Conservation (phyloP, 1,284 basidiomycete species). For the Violaceomyces palustris region DNA sequence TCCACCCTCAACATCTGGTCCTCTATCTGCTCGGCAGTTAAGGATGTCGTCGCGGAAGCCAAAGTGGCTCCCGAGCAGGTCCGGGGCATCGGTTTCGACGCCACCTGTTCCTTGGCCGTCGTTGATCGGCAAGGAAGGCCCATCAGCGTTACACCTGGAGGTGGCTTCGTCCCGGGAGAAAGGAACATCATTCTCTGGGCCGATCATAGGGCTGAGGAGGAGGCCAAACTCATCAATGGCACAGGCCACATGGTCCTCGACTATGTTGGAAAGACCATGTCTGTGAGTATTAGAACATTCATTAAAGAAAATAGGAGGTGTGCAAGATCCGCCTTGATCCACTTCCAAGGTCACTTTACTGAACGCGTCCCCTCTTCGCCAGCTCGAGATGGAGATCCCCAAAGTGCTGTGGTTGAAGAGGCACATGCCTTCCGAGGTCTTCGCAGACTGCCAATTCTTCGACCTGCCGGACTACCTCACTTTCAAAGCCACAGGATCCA, state of each 20-base stretch:
- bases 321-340: too few species aligned
- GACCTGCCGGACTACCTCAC: constrained; percentile 96
- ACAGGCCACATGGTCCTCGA: constrained; percentile 80
- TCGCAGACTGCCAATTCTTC: constrained; percentile 83
- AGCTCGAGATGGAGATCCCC: constrained; percentile 57
- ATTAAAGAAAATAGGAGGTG: too few species aligned
- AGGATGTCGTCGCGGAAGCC: constrained; percentile 64
- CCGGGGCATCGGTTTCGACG: constrained; percentile 91
- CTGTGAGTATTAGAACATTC: constrained; percentile 59
- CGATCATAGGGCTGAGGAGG: constrained; percentile 86
- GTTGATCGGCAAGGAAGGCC: constrained; percentile 66
- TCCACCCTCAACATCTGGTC: constrained; percentile 69
- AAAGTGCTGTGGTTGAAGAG: constrained; percentile 95
- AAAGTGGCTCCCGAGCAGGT: constrained; percentile 64
- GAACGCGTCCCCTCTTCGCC: not conserved
- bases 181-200: constrained; percentile 50
- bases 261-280: constrained; percentile 95
- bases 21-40: constrained; percentile 68
- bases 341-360: too few species aligned
- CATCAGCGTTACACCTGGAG: constrained; percentile 69
- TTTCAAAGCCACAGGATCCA: constrained; percentile 76
- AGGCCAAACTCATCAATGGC: constrained; percentile 82
- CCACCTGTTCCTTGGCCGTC: constrained; percentile 92
- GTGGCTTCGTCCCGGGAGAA: constrained; percentile 21
- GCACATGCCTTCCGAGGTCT: constrained; percentile 71